A percentile compares a stretch with the other conserved stretches of the same genome.
Evolutionary conservation across 1,139 yeast genomes (phyloP).

Genomic region (Suhomyces terraborum): DNA sequence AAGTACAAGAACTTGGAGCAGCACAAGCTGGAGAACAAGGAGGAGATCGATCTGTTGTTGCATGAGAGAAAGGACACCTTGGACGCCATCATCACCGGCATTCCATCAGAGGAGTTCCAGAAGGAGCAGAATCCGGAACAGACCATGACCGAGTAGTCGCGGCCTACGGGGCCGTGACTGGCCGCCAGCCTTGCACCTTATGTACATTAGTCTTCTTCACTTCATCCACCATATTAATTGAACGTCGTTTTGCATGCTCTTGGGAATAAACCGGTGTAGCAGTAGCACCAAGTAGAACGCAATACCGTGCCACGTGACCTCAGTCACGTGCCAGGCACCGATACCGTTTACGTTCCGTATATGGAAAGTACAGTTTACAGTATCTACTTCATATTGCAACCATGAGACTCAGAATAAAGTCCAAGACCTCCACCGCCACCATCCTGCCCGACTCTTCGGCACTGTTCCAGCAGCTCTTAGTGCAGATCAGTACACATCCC

Average conservation of each 20-base stretch:
- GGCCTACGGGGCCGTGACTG: too few species aligned
- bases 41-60: constrained; percentile 36
- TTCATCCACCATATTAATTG: constrained; percentile 5
- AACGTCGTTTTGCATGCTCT: neutral
- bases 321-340: too few species aligned
- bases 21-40: constrained; percentile 41
- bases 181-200: neutral
- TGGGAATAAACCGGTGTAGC: too few species aligned
- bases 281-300: too few species aligned
- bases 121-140: constrained; percentile 6
- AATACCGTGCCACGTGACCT: too few species aligned
- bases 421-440: constrained; percentile 22
- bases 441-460: constrained; percentile 18
- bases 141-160: constrained; percentile 12
- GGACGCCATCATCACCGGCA: constrained; percentile 45
- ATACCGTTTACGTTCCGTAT: too few species aligned
- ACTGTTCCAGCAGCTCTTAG: constrained; percentile 20
- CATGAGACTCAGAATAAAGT: constrained; percentile 31
- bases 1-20: constrained; percentile 48
- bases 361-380: too few species aligned
- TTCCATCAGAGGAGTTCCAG: constrained; percentile 26
- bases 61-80: constrained; percentile 44
- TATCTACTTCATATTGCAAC: neutral
- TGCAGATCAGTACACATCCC: constrained; percentile 17
- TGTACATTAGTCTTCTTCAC: constrained; percentile 12